Base-by-base conservation (phyloP, 139 green algal species). In the Volvox reticuliferus region DNA sequence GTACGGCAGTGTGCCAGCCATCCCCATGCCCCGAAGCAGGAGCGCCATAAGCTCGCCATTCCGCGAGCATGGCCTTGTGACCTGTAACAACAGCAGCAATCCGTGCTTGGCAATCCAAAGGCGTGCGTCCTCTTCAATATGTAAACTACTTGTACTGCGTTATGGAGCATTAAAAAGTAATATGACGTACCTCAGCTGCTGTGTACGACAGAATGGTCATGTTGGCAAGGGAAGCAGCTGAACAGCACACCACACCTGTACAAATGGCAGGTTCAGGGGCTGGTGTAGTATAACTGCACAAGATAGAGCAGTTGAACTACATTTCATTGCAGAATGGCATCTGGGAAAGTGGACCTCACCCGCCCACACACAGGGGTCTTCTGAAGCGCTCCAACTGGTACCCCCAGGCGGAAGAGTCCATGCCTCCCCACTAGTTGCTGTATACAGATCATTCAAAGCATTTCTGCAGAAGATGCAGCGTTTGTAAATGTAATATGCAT, bases 1-100 rank as follows among this genome's bases (percentile, higher is more conserved):
- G 62, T 67, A 28, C 18, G 82, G 62, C 32, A 77, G 62, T 30
- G 18, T 21, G 62, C 82, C 62, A 6, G 30, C 28, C 82, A 87
- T 32, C 32, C 67, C 67, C 19, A 50, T 0, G 33, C 32, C 82
- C 62, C n/a, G 32, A 9, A 87, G 82, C 80, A 50, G 35, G 55
- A 86, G 55, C 5, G 50, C 80, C 80, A 73, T 73, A 9, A 86
- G 50, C 28, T 20, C 55, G 0, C 55, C 55, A n/a, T 71, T 61
- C 13, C n/a, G n/a, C 2, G 24, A 44, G 80, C 80, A 86, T 6
- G 80, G 80, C 80, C 55, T 55, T 30, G 80, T 86, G n/a, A 75
- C 28, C 78, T 84, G 65, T 12, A 28, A 28, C 65, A 73, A 5
- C 24, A 24, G 65, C 65, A 16, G 6, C 6, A 73, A 73, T 73